Conservation (phyloP, 1,284 basidiomycete species). For the Mixia osmundae region DNA sequence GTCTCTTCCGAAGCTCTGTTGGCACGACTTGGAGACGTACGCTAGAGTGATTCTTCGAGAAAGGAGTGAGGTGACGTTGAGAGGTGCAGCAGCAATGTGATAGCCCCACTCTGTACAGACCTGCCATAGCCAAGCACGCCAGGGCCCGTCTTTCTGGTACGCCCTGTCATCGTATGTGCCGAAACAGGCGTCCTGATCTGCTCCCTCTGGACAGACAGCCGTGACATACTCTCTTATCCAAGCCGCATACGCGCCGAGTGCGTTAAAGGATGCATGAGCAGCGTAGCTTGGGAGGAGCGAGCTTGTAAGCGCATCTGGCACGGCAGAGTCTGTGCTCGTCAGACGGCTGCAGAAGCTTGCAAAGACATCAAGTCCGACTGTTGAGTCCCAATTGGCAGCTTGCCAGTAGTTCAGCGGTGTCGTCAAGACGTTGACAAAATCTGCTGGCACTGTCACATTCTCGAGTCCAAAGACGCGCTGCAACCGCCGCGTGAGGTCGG, state of each 20-base stretch:
- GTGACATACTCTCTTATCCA: slow-evolving; percentile 11
- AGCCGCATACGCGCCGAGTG: slow-evolving; percentile 4
- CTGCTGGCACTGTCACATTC: slow-evolving; percentile 12
- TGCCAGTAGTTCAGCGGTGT: slow-evolving; percentile 15
- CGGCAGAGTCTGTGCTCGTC: too few relatives aligned
- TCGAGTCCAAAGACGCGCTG: slow-evolving; percentile 13
- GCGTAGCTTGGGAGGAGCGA: not conserved
- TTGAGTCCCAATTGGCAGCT: slow-evolving; percentile 15
- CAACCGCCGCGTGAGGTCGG: slow-evolving; percentile 9
- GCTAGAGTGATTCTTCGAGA: slow-evolving; percentile 48
- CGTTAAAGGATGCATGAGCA: not conserved
- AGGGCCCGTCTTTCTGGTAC: slow-evolving; percentile 38
- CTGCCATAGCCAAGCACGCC: slow-evolving; percentile 78
- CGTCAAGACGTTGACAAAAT: slow-evolving; percentile 15
- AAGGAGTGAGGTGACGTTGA: slow-evolving; percentile 40
- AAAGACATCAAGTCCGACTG: slow-evolving; percentile 12
- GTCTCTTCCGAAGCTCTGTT: not conserved
- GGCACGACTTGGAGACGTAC: slow-evolving; percentile 16
- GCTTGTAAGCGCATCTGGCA: slow-evolving; percentile 2
- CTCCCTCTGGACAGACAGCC: slow-evolving; percentile 3
- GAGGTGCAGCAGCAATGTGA: slow-evolving; percentile 41
- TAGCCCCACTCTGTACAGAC: slow-evolving; percentile 56
- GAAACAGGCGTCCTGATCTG: slow-evolving; percentile 34
- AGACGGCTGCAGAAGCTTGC: slow-evolving; percentile 12
- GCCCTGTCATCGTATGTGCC: slow-evolving; percentile 43